Evolutionary conservation across 805 yeast genomes (phyloP), one percentile per base, ranked within the genome.

Genomic region (Myxozyma lipomycoides): DNA sequence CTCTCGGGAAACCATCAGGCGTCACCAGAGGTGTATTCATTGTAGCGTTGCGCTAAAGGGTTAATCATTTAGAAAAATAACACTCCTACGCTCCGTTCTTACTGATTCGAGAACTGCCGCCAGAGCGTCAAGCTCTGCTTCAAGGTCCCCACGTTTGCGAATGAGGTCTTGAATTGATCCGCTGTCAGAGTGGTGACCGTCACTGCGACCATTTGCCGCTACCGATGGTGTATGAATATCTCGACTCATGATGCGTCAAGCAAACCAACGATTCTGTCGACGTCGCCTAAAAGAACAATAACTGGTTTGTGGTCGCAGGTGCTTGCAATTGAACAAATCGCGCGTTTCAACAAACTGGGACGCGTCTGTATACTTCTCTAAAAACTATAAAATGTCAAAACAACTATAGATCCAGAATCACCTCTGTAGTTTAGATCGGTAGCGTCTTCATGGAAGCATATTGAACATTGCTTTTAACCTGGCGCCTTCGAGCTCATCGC

Each of bases 1-100:
- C 66, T 39, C 97, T 70, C 0, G 98, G 98, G 61, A 78, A 91
- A 19, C 97, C 96, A 62, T 91, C 95, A 0, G 61, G 51, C 0
- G 84, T 78, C 1, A 86, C 67, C 51, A 91, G 67, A 0, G 81
- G 73, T 1, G 90, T 82, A 22, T 75, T 66, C 86, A 87, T 81
- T 57, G 78, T 82, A 2, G 73, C 80, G 10, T 72, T 68, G 56
- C 79, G 78, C 50, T 68, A 39, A 40, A 26, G 4, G 4, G 24
- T 45, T 15, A 35, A 21, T 15, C 6, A 10, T 7, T 6, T 17
- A 15, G 12, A n/a, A 7, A 6, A 6, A 35, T 6, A 6, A 7
- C n/a, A n/a, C 6, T 35, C 19, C 15, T 5, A 21, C 18, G 6
- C 38, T 12, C n/a, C 38, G 6, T 6, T 12, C 52, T 21, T 25